Percentiles rank a stretch among this genome's conserved stretches.
Conservation (phyloP, 129 eudicot genomes). For the Ambrosia artemisiifolia region DNA sequence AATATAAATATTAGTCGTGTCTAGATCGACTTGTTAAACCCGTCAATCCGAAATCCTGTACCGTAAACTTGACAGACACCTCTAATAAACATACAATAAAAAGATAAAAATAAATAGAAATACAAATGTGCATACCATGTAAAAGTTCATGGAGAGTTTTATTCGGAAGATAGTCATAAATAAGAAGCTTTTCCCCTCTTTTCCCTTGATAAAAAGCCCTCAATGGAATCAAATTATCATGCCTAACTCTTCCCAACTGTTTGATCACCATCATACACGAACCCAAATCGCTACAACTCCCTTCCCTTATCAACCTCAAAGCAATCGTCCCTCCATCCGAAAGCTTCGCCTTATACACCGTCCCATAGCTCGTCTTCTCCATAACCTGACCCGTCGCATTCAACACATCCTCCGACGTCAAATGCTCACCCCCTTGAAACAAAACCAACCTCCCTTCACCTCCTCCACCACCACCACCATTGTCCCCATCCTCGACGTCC, state of each 20-base stretch:
- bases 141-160: constrained; percentile 54
- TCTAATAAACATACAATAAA: background rate
- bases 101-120: background rate
- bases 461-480: constrained; percentile 36
- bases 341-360: constrained; percentile 65
- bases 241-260: constrained; percentile 68
- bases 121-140: constrained; percentile 45
- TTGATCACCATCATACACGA: constrained; percentile 59
- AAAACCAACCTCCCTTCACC: constrained; percentile 69
- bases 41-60: too few relatives aligned
- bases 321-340: constrained; percentile 78
- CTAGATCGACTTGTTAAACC: background rate
- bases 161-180: constrained; percentile 63
- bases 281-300: constrained; percentile 58
- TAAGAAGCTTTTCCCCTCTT: constrained; percentile 82
- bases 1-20: background rate
- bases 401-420: constrained; percentile 73
- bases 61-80: background rate
- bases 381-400: constrained; percentile 77
- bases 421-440: constrained; percentile 80
- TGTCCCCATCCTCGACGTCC: constrained; percentile 37
- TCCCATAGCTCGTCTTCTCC: constrained; percentile 86
- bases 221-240: constrained; percentile 68
- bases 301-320: constrained; percentile 74
- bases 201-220: constrained; percentile 79